Evolutionary conservation across 2,329 filamentous ascomycete genomes (phyloP).

Genomic region (Fusarium liriodendri): DNA sequence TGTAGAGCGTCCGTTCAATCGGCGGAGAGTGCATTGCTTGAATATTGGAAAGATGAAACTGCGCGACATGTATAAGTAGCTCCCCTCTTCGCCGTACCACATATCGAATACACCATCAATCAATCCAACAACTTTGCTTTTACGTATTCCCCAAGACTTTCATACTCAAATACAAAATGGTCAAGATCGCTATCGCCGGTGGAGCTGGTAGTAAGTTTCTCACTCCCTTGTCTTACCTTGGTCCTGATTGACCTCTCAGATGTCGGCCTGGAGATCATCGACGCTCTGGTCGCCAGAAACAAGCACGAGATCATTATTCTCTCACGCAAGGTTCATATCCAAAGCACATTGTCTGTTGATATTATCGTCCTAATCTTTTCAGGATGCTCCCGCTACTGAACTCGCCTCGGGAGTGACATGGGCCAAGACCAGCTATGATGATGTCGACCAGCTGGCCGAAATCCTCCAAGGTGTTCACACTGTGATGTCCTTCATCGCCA

Average conservation of each 20-base stretch:
- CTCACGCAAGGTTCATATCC: conserved; percentile 60
- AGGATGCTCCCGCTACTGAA: conserved; percentile 20
- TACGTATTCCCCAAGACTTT: not conserved
- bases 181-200: conserved; percentile 39
- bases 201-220: conserved; percentile 33
- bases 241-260: conserved; percentile 49
- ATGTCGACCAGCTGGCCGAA: conserved; percentile 46
- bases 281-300: conserved; percentile 57
- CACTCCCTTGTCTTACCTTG: too few relatives aligned
- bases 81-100: not conserved
- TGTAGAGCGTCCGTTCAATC: not conserved
- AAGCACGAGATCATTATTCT: conserved; percentile 66
- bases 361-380: not conserved
- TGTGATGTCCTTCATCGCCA: conserved; percentile 62
- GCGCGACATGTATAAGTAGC: not conserved
- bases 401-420: conserved; percentile 14
- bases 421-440: conserved; percentile 48
- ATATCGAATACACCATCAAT: not conserved
- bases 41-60: not conserved
- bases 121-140: not conserved
- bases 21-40: not conserved
- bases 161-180: conserved; percentile 23
- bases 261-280: conserved; percentile 64
- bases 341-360: too few relatives aligned
- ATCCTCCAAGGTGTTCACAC: conserved; percentile 61